Percentiles rank a stretch among this genome's conserved stretches.
These are phyloP conservation scores for Apiospora rasikravindrae DNA, from an alignment of 2,329 filamentous ascomycete genomes.

Conservation along the genomic window DNA sequence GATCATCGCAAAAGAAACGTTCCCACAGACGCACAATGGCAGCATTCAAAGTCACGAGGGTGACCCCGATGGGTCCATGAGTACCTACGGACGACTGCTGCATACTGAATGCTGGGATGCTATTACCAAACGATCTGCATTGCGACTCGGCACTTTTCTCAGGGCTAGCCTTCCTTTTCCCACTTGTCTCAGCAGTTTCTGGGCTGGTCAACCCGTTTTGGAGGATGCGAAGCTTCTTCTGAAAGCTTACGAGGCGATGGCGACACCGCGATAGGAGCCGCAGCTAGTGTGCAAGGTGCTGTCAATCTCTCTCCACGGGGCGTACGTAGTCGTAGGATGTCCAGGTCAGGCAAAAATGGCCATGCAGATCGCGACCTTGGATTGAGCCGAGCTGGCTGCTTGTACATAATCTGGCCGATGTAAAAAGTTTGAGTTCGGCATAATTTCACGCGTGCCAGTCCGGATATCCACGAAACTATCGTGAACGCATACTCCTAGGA, in stretches of 20 bases:
- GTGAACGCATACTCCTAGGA: conserved; percentile 5
- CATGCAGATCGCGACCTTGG: conserved; percentile 12
- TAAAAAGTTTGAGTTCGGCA: conserved; percentile 10
- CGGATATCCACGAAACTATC: conserved; percentile 10
- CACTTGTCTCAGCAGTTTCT: conserved; percentile 2
- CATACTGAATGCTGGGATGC: neutral
- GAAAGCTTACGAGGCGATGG: conserved; percentile 8
- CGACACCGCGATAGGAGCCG: neutral
- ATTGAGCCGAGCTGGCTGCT: neutral
- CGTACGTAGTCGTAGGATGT: conserved; percentile 12
- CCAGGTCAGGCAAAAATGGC: neutral
- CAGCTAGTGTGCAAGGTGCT: neutral
- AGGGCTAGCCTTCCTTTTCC: neutral
- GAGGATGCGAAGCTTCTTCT: neutral
- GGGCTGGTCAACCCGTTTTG: neutral
- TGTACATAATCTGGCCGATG: conserved; percentile 16
- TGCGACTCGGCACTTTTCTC: conserved; percentile 35
- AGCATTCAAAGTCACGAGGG: neutral
- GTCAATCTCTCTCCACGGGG: conserved; percentile 13
- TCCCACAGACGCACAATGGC: conserved; percentile 1
- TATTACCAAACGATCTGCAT: conserved; percentile 29
- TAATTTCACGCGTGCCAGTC: conserved; percentile 4
- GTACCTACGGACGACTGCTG: neutral
- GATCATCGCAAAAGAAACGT: conserved; percentile 17
- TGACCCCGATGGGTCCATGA: neutral